Percentiles rank a stretch among this genome's conserved stretches.
These are phyloP conservation scores for Fraxinus sp. DNA, from an alignment of 305 asterid genomes.

Conservation along the genomic window DNA sequence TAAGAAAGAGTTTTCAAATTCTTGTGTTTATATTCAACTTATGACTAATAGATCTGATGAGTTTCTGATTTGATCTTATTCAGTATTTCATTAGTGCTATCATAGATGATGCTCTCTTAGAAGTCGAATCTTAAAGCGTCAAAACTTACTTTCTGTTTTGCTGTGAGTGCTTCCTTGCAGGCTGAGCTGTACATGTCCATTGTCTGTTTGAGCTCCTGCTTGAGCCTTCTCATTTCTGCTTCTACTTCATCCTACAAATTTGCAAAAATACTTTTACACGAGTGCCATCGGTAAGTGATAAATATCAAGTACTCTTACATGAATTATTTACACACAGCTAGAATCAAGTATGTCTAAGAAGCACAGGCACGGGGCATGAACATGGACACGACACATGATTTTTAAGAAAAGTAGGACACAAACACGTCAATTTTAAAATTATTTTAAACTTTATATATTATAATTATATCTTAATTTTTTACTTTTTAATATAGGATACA, in stretches of 20 bases:
- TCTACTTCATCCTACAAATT: constrained; percentile 71
- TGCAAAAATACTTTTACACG: neutral
- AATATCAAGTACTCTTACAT: neutral
- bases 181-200: constrained; percentile 96
- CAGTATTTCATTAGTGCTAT: neutral
- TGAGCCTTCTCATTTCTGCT: constrained; percentile 93
- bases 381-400: neutral
- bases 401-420: neutral
- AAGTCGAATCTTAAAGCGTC: neutral
- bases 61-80: neutral
- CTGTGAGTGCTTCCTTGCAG: constrained; percentile 84
- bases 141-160: constrained; percentile 64
- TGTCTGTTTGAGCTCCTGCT: constrained; percentile 85
- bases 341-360: neutral
- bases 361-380: neutral
- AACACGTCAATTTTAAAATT: neutral
- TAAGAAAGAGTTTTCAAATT: constrained; percentile 13
- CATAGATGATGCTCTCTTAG: neutral
- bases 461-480: neutral
- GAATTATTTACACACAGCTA: neutral
- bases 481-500: neutral
- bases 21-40: neutral
- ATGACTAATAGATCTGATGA: neutral
- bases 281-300: neutral
- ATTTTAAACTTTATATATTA: neutral